Evolutionary conservation across 139 green algal genomes (phyloP).

Genomic region (Micromonas pusilla): DNA sequence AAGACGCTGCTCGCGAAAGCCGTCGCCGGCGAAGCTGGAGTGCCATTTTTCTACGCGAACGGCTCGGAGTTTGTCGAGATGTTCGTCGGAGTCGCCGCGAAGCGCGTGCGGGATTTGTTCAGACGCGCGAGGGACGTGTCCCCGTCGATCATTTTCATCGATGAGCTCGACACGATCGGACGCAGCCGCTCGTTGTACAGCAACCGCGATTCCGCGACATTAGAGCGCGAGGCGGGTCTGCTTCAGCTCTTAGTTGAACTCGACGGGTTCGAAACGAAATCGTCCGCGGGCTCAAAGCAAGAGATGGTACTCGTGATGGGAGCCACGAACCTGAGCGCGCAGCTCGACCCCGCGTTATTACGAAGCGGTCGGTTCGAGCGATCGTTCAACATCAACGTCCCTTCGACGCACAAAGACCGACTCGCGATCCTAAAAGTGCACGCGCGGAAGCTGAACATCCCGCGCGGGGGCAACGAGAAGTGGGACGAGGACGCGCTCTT

Average conservation of each 20-base stretch:
- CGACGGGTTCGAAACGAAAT: slow-evolving; percentile 74
- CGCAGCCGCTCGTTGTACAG: slow-evolving; percentile 29
- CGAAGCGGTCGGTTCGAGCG: slow-evolving; percentile 85
- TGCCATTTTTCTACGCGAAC: slow-evolving; percentile 81
- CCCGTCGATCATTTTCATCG: slow-evolving; percentile 92
- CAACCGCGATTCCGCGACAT: slow-evolving; percentile 64
- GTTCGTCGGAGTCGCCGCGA: slow-evolving; percentile 88
- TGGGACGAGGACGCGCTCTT: slow-evolving; percentile 22
- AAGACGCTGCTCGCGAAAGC: slow-evolving; percentile 64
- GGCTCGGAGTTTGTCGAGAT: slow-evolving; percentile 97
- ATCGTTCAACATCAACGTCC: slow-evolving; percentile 47
- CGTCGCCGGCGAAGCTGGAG: slow-evolving; percentile 60
- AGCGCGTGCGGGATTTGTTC: slow-evolving; percentile 90
- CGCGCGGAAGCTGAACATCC: slow-evolving; percentile 24
- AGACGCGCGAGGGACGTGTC: slow-evolving; percentile 68
- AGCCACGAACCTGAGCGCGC: slow-evolving; percentile 37
- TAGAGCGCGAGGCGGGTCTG: slow-evolving; percentile 81
- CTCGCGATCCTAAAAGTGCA: slow-evolving; percentile 29
- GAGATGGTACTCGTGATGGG: slow-evolving; percentile 31
- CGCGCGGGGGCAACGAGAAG: slow-evolving; percentile 10
- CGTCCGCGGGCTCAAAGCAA: neutral
- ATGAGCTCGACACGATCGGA: slow-evolving; percentile 94
- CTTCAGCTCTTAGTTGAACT: slow-evolving; percentile 95
- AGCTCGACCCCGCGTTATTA: slow-evolving; percentile 73
- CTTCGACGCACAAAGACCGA: slow-evolving; percentile 20